Conservation (phyloP, 2,329 filamentous ascomycete genomes). For the Talaromyces sp. region DNA sequence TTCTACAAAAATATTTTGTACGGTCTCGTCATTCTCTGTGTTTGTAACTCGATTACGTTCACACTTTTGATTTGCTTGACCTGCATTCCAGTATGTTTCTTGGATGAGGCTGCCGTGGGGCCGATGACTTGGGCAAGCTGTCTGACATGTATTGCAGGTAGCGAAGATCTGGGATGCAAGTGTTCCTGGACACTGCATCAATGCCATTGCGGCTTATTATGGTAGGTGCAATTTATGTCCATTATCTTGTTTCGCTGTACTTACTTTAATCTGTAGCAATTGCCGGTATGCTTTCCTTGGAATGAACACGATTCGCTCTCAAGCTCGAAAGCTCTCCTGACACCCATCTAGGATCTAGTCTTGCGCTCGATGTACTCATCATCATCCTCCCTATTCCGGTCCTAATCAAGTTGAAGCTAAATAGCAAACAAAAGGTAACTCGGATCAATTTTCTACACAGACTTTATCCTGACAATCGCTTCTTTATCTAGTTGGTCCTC, state of each 20-base stretch:
- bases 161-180: conserved; percentile 44
- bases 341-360: background rate
- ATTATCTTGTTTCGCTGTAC: background rate
- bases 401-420: background rate
- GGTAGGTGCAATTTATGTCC: conserved; percentile 26
- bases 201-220: conserved; percentile 45
- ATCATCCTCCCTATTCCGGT: conserved; percentile 3
- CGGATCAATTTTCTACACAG: background rate
- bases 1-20: conserved; percentile 35
- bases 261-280: background rate
- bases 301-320: background rate
- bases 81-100: conserved; percentile 26
- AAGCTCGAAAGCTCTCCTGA: background rate
- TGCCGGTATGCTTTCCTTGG: background rate
- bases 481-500: conserved; percentile 35
- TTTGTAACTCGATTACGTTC: conserved; percentile 40
- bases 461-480: background rate
- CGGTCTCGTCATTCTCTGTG: conserved; percentile 34
- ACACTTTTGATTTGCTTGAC: conserved; percentile 27
- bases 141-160: conserved; percentile 21
- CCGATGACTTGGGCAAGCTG: conserved; percentile 13
- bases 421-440: background rate
- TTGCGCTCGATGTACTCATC: background rate
- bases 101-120: background rate
- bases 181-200: conserved; percentile 40